phyloP scores from a whole-genome alignment of 176 grass and related monocot species.

The Oryza australiensis region DNA sequence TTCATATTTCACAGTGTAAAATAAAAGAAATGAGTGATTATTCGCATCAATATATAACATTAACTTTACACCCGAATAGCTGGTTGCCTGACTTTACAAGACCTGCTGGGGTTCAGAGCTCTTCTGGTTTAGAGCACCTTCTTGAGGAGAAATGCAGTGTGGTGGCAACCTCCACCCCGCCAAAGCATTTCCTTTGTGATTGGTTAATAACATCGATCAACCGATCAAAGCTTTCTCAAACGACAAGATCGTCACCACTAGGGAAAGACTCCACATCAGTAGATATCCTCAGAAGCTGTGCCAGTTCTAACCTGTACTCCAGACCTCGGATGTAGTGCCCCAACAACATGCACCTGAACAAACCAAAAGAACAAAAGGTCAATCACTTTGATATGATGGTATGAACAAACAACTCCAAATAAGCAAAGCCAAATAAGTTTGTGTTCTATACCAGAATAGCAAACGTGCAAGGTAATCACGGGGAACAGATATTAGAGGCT shows the following conservation, averaged over 20 bases:
- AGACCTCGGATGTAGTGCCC: constrained; percentile 91
- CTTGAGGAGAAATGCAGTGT: neutral
- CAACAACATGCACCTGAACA: constrained; percentile 88
- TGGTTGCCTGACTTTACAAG: constrained; percentile 42
- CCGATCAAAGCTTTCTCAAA: constrained; percentile 31
- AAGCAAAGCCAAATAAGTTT: neutral
- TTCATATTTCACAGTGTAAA: constrained; percentile 27
- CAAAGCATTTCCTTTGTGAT: constrained; percentile 17
- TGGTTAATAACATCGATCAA: constrained; percentile 6
- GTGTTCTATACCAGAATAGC: constrained; percentile 77
- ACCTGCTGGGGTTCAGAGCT: constrained; percentile 8
- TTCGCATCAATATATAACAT: constrained; percentile 30
- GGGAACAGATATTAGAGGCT: constrained; percentile 74
- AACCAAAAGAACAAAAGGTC: constrained; percentile 17
- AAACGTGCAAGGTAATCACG: constrained; percentile 93
- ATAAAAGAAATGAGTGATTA: constrained; percentile 17
- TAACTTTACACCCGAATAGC: constrained; percentile 45
- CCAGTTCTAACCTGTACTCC: constrained; percentile 82
- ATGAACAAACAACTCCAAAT: neutral
- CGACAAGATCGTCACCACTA: constrained; percentile 44
- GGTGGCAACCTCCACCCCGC: neutral
- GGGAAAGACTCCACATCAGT: constrained; percentile 41
- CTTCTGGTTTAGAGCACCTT: constrained; percentile 8
- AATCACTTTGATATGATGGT: neutral
- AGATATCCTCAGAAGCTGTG: constrained; percentile 62